These are phyloP conservation scores for Ascosphaera pollenicola DNA, from an alignment of 2,329 filamentous ascomycete species.

Conservation along the genomic window DNA sequence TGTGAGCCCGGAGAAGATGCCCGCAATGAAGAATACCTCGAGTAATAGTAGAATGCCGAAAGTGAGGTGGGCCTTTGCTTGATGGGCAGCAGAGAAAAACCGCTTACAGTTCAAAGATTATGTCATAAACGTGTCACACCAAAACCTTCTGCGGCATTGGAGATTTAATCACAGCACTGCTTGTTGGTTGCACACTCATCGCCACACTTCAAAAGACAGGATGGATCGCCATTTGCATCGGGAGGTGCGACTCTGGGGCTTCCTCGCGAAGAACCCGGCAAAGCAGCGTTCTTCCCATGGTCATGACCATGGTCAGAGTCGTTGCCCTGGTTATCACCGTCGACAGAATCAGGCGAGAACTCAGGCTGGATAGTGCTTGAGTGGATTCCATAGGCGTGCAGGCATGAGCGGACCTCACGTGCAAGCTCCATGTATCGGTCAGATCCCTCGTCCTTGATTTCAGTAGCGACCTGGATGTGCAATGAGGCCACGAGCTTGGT, in stretches of 20 bases:
- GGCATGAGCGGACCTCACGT: slow-evolving; percentile 58
- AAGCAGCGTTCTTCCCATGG: too few relatives aligned
- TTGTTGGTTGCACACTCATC: slow-evolving; percentile 19
- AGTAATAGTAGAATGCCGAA: too few relatives aligned
- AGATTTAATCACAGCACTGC: slow-evolving; percentile 25
- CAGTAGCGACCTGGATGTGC: slow-evolving; percentile 80
- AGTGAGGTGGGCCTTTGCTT: too few relatives aligned
- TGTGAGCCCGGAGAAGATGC: too few relatives aligned
- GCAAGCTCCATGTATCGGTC: slow-evolving; percentile 80
- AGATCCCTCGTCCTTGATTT: slow-evolving; percentile 58
- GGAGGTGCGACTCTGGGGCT: too few relatives aligned
- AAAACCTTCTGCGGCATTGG: too few relatives aligned
- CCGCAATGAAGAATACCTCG: too few relatives aligned
- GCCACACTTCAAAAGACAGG: slow-evolving; percentile 26
- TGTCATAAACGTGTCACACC: too few relatives aligned
- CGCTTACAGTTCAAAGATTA: too few relatives aligned
- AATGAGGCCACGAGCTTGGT: slow-evolving; percentile 84
- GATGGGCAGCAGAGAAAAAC: too few relatives aligned
- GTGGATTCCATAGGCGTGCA: slow-evolving; percentile 92
- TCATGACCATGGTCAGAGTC: slow-evolving; percentile 16
- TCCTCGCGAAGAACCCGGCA: too few relatives aligned
- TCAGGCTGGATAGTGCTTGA: slow-evolving; percentile 95
- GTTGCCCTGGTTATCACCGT: too few relatives aligned
- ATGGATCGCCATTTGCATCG: slow-evolving; percentile 14
- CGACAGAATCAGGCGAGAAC: slow-evolving; percentile 31